A percentile compares a stretch with the other conserved stretches of the same genome.
phyloP scores from a whole-genome alignment of 106 monocot species.

The Phalaenopsis aphrodite region DNA sequence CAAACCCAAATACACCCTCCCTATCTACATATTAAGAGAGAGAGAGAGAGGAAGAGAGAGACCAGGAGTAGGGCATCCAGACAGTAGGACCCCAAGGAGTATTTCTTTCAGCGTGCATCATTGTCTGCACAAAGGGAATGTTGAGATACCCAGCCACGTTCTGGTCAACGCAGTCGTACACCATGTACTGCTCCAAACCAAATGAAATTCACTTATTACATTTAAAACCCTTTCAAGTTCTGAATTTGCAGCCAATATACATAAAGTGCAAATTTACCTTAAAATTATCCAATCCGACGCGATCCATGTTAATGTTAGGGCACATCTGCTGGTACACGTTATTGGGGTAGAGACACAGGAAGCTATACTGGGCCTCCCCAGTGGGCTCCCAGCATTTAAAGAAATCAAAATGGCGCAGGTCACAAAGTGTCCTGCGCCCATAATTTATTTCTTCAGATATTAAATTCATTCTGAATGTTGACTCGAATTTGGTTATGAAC shows the following conservation, averaged over 20 bases:
- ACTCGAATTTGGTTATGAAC: neutral
- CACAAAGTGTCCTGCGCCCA: neutral
- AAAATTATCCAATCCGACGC: neutral
- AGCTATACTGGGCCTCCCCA: neutral
- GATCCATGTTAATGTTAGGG: neutral
- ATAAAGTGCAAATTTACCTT: neutral
- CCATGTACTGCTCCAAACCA: neutral
- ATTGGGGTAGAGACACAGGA: neutral
- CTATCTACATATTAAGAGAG: no score
- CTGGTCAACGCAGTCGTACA: neutral
- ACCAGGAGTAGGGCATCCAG: neutral
- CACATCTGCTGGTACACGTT: neutral
- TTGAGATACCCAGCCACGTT: constrained; percentile 3
- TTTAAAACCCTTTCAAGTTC: no score
- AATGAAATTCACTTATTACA: neutral
- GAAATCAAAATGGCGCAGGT: neutral
- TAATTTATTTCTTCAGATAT: neutral
- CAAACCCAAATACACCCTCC: no score
- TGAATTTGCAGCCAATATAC: neutral
- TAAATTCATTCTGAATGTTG: neutral
- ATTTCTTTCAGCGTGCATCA: neutral
- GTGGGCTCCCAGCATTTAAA: neutral
- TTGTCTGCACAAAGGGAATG: neutral
- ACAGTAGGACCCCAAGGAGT: neutral
- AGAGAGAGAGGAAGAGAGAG: neutral